Percentiles rank a stretch among this genome's conserved stretches.
These are phyloP conservation scores for Candida xiaguanensis DNA, from an alignment of 805 yeast species.

Conservation along the genomic window DNA sequence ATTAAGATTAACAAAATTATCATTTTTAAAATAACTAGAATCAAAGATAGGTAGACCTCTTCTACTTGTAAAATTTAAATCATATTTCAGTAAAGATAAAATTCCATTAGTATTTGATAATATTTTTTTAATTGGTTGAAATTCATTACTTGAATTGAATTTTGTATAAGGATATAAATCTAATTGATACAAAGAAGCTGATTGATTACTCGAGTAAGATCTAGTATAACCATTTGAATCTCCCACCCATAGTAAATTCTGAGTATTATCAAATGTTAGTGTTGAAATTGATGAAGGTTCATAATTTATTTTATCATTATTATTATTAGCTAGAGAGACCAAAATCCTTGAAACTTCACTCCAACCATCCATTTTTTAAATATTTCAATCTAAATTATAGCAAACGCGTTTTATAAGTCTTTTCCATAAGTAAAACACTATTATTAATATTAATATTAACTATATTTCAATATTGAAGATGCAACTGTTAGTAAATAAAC, in stretches of 20 bases:
- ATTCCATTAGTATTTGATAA: slow-evolving; percentile 31
- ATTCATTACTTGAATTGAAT: slow-evolving; percentile 22
- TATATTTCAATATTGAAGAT: too few species aligned
- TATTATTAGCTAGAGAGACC: slow-evolving; percentile 1
- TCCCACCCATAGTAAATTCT: slow-evolving; percentile 84
- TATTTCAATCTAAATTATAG: too few species aligned
- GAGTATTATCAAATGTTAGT: slow-evolving; percentile 58
- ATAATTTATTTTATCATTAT: background rate
- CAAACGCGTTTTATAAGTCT: too few species aligned
- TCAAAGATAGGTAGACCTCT: slow-evolving; percentile 26
- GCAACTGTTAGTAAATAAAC: too few species aligned
- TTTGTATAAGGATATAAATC: slow-evolving; percentile 34
- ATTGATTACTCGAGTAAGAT: slow-evolving; percentile 21
- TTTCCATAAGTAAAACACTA: too few species aligned
- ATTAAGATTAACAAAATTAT: slow-evolving; percentile 19
- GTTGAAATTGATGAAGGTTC: slow-evolving; percentile 19
- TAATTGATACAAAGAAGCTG: slow-evolving; percentile 16
- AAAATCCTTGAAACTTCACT: slow-evolving; percentile 34
- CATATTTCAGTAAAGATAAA: slow-evolving; percentile 27
- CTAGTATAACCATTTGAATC: slow-evolving; percentile 52
- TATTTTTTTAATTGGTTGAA: slow-evolving; percentile 23
- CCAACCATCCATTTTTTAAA: slow-evolving; percentile 46
- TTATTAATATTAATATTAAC: too few species aligned
- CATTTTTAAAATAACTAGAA: slow-evolving; percentile 13
- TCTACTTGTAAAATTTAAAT: slow-evolving; percentile 32